Percentiles rank a stretch among this genome's conserved stretches.
phyloP scores from a whole-genome alignment of 108 stramenopile species.

The Fistulifera pelliculosa region DNA sequence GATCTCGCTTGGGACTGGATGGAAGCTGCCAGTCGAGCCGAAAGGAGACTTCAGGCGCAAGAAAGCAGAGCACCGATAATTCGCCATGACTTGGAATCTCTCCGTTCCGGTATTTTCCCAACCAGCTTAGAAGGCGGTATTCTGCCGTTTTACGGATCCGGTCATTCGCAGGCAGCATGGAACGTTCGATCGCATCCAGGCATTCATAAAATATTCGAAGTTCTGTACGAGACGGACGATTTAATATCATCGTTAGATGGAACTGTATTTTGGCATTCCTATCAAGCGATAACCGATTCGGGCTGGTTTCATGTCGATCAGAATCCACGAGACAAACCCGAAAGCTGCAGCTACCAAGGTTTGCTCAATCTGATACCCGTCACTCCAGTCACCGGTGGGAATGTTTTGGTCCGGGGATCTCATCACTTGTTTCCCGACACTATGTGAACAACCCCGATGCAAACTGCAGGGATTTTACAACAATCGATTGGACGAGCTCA shows the following conservation, averaged over 20 bases:
- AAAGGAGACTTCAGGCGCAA: conserved; percentile 1
- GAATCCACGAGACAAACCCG: conserved; percentile 19
- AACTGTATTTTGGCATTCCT: conserved; percentile 14
- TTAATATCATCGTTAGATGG: conserved; percentile 24
- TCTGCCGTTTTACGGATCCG: conserved; percentile 28
- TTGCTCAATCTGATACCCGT: conserved; percentile 24
- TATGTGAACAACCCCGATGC: conserved; percentile 7
- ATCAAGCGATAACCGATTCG: conserved; percentile 12
- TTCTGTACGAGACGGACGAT: conserved; percentile 3
- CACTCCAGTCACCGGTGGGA: conserved; percentile 16
- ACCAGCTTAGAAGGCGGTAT: conserved; percentile 20
- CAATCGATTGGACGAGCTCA: conserved; percentile 13
- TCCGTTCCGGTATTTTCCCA: conserved; percentile 1
- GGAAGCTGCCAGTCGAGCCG: conserved; percentile 20
- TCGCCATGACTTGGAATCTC: neutral
- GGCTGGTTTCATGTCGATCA: conserved; percentile 33
- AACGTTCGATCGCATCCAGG: conserved; percentile 10
- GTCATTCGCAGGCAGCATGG: conserved; percentile 22
- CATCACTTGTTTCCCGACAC: conserved; percentile 25
- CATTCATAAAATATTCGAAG: conserved; percentile 11
- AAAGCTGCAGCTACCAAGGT: conserved; percentile 8
- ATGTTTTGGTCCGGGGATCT: conserved; percentile 19
- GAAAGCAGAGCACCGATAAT: neutral
- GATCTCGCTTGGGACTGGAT: conserved; percentile 18
- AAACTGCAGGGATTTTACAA: conserved; percentile 10